Evolutionary conservation across 2,329 filamentous ascomycete genomes (phyloP).

Genomic region (Diaporthe velutina): DNA sequence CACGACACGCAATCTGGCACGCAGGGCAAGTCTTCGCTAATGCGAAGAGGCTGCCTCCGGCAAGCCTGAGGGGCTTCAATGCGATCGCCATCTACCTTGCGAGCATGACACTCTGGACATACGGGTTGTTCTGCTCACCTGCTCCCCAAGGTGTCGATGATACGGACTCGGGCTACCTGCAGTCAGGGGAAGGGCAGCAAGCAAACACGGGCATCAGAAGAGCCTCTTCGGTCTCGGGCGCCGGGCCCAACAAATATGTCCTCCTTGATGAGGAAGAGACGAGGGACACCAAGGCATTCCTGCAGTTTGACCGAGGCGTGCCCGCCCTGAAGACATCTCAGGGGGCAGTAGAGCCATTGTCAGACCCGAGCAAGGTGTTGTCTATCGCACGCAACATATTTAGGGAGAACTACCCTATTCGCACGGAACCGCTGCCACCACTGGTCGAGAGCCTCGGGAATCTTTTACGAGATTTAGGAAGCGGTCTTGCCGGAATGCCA

Average conservation of each 20-base stretch:
- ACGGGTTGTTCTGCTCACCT: slow-evolving; percentile 42
- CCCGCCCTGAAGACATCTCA: slow-evolving; percentile 39
- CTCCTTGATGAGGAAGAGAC: slow-evolving; percentile 46
- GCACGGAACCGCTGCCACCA: slow-evolving; percentile 47
- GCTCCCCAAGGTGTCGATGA: slow-evolving; percentile 1
- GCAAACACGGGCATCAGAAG: background rate
- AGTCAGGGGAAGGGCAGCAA: slow-evolving; percentile 23
- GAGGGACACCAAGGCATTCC: slow-evolving; percentile 44
- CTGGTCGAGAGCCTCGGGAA: slow-evolving; percentile 47
- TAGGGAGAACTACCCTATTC: slow-evolving; percentile 45
- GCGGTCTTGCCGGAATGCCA: slow-evolving; percentile 38
- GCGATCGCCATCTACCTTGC: slow-evolving; percentile 48
- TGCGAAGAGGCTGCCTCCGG: slow-evolving; percentile 44
- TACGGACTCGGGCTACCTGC: background rate
- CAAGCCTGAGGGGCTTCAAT: slow-evolving; percentile 45
- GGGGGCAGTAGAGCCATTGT: slow-evolving; percentile 41
- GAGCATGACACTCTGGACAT: slow-evolving; percentile 46
- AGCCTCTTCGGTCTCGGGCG: slow-evolving; percentile 22
- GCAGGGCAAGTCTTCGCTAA: slow-evolving; percentile 45
- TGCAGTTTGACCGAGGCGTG: slow-evolving; percentile 44
- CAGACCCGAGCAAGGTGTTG: slow-evolving; percentile 43
- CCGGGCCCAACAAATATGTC: slow-evolving; percentile 37
- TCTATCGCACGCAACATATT: slow-evolving; percentile 43
- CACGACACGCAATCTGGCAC: slow-evolving; percentile 47
- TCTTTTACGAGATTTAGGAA: slow-evolving; percentile 44